These are phyloP conservation scores for Aspergillus hiratsukae DNA, from an alignment of 2,329 filamentous ascomycete species.

Conservation along the genomic window DNA sequence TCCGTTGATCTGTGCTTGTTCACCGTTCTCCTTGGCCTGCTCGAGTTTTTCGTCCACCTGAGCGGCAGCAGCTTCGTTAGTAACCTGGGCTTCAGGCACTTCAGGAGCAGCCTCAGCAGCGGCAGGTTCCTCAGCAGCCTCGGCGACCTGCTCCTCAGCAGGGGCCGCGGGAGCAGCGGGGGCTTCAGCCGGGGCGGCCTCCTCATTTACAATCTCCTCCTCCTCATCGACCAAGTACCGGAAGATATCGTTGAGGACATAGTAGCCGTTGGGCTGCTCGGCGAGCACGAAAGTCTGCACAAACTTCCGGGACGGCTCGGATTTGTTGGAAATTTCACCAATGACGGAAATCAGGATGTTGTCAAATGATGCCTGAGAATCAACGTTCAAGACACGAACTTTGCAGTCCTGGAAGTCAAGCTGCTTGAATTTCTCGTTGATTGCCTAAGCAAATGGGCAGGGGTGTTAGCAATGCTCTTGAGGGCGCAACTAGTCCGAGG, in stretches of 20 bases:
- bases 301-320: conserved; percentile 87
- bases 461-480: conserved; percentile 6
- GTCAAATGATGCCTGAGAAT: conserved; percentile 85
- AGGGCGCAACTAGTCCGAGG: background rate
- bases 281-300: conserved; percentile 97
- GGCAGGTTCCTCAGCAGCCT: conserved; percentile 42
- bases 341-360: conserved; percentile 98
- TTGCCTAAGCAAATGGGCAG: conserved; percentile 55
- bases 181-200: conserved; percentile 23
- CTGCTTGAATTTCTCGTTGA: conserved; percentile 89
- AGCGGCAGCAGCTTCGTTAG: conserved; percentile 42
- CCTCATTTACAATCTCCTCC: conserved; percentile 50
- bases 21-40: conserved; percentile 51
- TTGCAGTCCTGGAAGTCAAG: conserved; percentile 97
- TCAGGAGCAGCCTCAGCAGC: conserved; percentile 31
- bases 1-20: conserved; percentile 37
- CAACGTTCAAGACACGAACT: conserved; percentile 95
- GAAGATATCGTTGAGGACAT: conserved; percentile 97
- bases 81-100: conserved; percentile 33
- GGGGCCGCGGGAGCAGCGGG: conserved; percentile 48
- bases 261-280: conserved; percentile 94
- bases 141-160: conserved; percentile 39
- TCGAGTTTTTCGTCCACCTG: conserved; percentile 73
- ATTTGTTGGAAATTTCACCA: conserved; percentile 94
- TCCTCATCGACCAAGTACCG: conserved; percentile 84